Evolutionary conservation across 2,329 filamentous ascomycete species (phyloP).

Genomic region (Pseudogymnoascus pannorum): DNA sequence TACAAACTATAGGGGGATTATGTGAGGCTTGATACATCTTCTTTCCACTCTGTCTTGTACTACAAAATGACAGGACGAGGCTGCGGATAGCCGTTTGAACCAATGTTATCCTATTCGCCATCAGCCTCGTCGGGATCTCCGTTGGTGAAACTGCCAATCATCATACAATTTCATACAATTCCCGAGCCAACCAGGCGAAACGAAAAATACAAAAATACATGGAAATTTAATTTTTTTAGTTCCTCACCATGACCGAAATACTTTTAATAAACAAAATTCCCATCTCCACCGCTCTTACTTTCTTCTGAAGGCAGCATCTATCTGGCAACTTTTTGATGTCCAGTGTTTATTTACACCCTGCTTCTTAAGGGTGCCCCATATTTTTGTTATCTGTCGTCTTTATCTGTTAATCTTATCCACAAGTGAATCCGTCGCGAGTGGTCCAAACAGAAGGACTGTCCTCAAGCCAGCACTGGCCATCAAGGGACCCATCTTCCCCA

Average conservation of each 20-base stretch:
- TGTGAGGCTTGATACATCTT: background rate
- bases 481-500: background rate
- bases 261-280: background rate
- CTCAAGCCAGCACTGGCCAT: background rate
- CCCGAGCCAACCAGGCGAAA: background rate
- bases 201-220: constrained; percentile 2
- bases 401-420: background rate
- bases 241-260: background rate
- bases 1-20: background rate
- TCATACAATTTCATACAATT: too few relatives aligned
- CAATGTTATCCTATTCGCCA: background rate
- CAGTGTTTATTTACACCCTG: background rate
- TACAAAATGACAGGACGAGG: background rate
- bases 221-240: background rate
- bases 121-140: background rate
- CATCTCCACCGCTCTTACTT: background rate
- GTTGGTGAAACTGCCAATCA: background rate
- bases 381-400: background rate
- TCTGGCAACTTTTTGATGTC: background rate
- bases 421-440: background rate
- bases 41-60: background rate
- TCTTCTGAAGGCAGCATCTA: background rate
- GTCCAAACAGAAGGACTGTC: background rate
- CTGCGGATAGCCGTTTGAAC: background rate
- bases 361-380: background rate